Evolutionary conservation across 2,329 filamentous ascomycete genomes (phyloP).

Genomic region (Scopulariopsis brevicaulis): DNA sequence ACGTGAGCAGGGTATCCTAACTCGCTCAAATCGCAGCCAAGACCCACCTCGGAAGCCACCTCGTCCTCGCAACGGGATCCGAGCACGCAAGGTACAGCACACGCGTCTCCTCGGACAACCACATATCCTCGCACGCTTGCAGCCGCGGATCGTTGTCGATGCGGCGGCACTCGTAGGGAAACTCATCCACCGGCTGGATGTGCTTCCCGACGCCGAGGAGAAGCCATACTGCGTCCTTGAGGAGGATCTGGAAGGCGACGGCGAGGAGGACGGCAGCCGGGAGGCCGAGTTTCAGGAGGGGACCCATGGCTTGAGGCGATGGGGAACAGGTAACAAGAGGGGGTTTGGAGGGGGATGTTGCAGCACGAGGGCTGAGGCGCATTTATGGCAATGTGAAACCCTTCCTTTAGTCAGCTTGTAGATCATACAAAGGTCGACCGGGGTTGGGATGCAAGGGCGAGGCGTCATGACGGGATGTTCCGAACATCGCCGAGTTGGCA

Average conservation of each 20-base stretch:
- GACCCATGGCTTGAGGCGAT: neutral
- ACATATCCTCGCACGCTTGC: slow-evolving; percentile 19
- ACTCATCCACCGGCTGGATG: slow-evolving; percentile 14
- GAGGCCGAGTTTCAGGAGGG: neutral
- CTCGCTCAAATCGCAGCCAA: neutral
- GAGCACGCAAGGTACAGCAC: slow-evolving; percentile 19
- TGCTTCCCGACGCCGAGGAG: slow-evolving; percentile 12
- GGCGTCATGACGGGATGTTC: too few species aligned
- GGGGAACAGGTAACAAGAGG: neutral
- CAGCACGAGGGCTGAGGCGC: neutral
- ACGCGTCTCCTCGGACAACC: slow-evolving; percentile 16
- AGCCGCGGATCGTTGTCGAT: slow-evolving; percentile 13
- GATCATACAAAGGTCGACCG: too few species aligned
- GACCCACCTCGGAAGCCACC: slow-evolving; percentile 15
- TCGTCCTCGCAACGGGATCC: slow-evolving; percentile 8
- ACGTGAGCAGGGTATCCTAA: neutral
- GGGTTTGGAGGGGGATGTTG: neutral
- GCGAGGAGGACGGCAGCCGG: slow-evolving; percentile 9
- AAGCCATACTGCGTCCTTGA: slow-evolving; percentile 10
- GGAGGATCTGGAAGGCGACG: slow-evolving; percentile 9
- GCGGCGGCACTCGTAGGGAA: slow-evolving; percentile 17
- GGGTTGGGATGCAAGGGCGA: too few species aligned
- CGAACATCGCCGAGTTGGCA: too few species aligned
- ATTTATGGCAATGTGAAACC: neutral
- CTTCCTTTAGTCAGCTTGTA: too few species aligned